A percentile compares a stretch with the other conserved stretches of the same genome.
Conservation (phyloP, 805 yeast species). For the Saccharomycopsis sp. region DNA sequence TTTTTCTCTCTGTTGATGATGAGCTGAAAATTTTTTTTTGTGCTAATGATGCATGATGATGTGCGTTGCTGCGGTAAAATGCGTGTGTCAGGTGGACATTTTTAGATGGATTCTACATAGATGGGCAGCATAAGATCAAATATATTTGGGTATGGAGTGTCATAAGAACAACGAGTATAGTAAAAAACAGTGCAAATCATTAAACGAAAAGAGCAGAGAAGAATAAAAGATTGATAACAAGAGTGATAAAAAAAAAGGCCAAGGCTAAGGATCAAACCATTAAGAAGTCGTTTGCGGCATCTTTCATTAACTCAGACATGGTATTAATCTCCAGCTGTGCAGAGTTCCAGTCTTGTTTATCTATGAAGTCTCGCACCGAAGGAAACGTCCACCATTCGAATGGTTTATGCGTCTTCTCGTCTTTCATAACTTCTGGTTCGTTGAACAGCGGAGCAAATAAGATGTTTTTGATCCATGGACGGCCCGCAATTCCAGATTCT, state of each 20-base stretch:
- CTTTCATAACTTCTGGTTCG: slow-evolving; percentile 39
- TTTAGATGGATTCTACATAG: neutral
- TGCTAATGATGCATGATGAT: neutral
- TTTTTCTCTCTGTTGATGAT: neutral
- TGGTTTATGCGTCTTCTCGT: slow-evolving; percentile 26
- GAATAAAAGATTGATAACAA: neutral
- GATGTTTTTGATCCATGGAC: slow-evolving; percentile 63
- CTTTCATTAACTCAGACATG: slow-evolving; percentile 33
- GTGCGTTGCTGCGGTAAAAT: neutral
- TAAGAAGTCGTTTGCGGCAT: slow-evolving; percentile 27
- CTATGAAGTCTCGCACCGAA: slow-evolving; percentile 61
- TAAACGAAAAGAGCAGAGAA: neutral
- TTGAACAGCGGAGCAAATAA: slow-evolving; percentile 63
- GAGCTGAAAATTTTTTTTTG: neutral
- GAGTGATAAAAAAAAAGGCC: neutral
- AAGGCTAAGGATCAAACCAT: neutral
- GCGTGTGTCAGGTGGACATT: neutral
- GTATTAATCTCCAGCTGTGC: slow-evolving; percentile 50
- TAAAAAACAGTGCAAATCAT: too few relatives aligned
- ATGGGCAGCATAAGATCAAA: too few relatives aligned
- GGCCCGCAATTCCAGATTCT: slow-evolving; percentile 36
- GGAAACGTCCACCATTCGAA: slow-evolving; percentile 68
- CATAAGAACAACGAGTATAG: too few relatives aligned
- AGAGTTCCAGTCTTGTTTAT: slow-evolving; percentile 38
- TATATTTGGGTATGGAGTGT: too few relatives aligned